phyloP scores from a whole-genome alignment of 208 protist genomes.

The Leishmania guyanensis region DNA sequence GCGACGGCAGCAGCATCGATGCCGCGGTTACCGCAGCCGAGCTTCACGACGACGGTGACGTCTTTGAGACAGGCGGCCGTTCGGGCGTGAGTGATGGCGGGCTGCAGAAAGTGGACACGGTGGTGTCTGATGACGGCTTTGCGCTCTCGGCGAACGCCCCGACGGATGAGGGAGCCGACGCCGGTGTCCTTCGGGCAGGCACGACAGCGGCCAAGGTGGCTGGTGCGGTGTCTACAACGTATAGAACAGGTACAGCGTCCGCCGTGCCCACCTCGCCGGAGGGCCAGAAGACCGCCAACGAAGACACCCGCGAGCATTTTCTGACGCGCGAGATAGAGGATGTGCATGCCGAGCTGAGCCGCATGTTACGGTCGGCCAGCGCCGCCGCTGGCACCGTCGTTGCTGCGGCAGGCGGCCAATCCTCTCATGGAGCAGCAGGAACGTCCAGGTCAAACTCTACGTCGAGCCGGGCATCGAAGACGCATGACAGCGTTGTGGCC shows the following conservation, averaged over 20 bases:
- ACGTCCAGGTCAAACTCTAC: background rate
- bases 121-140: constrained; percentile 41
- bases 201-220: background rate
- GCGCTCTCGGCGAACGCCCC: constrained; percentile 11
- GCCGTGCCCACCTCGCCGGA: constrained; percentile 1
- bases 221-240: background rate
- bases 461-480: background rate
- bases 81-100: constrained; percentile 3
- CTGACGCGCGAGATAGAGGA: constrained; percentile 32
- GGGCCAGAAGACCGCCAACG: constrained; percentile 16
- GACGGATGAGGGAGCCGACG: background rate
- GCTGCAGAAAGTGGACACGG: constrained; percentile 12
- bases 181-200: background rate
- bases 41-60: background rate
- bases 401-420: background rate
- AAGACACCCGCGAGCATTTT: constrained; percentile 27
- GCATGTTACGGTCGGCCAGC: constrained; percentile 31
- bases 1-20: background rate
- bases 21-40: background rate
- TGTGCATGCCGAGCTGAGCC: constrained; percentile 37
- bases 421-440: background rate
- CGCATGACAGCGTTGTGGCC: background rate
- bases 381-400: background rate
- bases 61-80: background rate
- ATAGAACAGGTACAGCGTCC: background rate